Conservation (phyloP, 495 filamentous ascomycete genomes). For the Amphirosellinia nigrospora region DNA sequence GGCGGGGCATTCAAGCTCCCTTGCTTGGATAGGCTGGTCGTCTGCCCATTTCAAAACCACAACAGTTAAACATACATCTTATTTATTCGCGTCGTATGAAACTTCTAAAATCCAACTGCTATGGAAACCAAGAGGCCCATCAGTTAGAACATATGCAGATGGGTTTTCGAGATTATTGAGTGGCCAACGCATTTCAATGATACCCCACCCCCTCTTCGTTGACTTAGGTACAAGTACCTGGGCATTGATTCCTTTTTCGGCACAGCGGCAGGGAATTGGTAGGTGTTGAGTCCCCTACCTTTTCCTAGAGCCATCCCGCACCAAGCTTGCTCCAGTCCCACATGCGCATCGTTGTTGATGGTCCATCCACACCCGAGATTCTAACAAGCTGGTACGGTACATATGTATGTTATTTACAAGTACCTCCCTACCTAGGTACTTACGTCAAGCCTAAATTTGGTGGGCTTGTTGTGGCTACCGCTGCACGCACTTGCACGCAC, state of each 20-base stretch:
- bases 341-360: neutral
- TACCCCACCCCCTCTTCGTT: conserved; percentile 6
- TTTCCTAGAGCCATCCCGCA: neutral
- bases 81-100: no score
- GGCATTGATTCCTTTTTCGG: conserved; percentile 4
- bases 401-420: neutral
- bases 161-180: neutral
- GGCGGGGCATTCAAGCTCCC: neutral
- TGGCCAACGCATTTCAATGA: neutral
- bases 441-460: conserved; percentile 6
- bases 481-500: conserved; percentile 21
- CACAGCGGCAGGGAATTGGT: conserved; percentile 2
- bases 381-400: no score
- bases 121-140: neutral
- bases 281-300: neutral
- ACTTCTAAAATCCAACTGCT: neutral
- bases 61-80: neutral
- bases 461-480: conserved; percentile 6
- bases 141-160: neutral
- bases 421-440: neutral
- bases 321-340: neutral
- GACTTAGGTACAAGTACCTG: neutral
- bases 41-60: no score
- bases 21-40: neutral
- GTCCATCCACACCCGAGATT: neutral